Evolutionary conservation across 495 filamentous ascomycete genomes (phyloP), one percentile per base, ranked within the genome.

Genomic region (Penicillium waksmanii): DNA sequence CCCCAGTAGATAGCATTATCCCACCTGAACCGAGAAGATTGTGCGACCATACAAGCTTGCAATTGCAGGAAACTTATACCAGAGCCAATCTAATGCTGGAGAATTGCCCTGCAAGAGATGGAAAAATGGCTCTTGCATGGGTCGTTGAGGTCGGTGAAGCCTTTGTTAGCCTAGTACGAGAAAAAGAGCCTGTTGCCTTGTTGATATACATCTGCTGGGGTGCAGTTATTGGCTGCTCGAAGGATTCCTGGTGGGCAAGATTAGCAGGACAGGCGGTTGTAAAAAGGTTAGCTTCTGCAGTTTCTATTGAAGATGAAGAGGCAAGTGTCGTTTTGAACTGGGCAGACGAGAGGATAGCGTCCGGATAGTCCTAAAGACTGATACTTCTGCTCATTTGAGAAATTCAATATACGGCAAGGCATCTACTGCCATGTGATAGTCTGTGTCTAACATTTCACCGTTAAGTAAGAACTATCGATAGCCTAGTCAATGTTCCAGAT

Each of bases 171-270:
- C 40, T 21, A 34, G 40, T 55, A 11, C 27, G 27, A 43, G 19
- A 55, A 10, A n/a, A 43, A 47, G 53, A 55, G 40, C 23, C 42
- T 3, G 9, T 47, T 42, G 53, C 38, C 7, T 47, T 55, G 38
- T 21, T 46, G 3, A 47, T 55, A 13, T 55, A 55, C n/a, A 27
- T 46, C 19, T 55, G 38, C n/a, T 55, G 53, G 53, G 40, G 36
- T 7, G 40, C 38, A 10, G 18, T 55, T 9, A 17, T 55, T 40
- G 53, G 36, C 5, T 10, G 25, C 9, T 31, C 38, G 5, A 23
- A 55, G 19, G 40, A 55, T 25, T 36, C 33, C 25, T 55, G 40
- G 53, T 55, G 53, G 53, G 53, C 40, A 5, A 46, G 15, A 34
- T n/a, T 46, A 3, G 53, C 53, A 2, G 53, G 53, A 15, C 1